These are phyloP conservation scores for Encephalitozoon intestinalis DNA, from an alignment of 371 early-diverging fungal genomes.

Conservation along the genomic window DNA sequence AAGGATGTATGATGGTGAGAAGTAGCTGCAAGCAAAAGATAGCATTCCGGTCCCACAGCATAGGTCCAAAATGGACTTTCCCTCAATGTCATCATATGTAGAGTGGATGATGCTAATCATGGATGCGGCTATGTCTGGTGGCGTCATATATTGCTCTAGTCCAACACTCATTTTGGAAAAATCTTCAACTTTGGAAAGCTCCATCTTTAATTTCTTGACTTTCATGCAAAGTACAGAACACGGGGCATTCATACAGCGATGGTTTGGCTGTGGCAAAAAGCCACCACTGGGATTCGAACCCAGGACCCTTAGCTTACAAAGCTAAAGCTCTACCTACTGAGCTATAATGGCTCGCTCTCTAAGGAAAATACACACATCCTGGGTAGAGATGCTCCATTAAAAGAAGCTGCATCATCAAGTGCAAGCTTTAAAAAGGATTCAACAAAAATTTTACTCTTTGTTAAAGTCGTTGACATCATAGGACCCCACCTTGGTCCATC, in stretches of 20 bases:
- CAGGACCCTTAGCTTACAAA: slow-evolving; percentile 17
- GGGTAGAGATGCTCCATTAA: neutral
- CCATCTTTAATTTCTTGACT: slow-evolving; percentile 46
- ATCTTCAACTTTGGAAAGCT: slow-evolving; percentile 34
- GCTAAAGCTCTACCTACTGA: slow-evolving; percentile 16
- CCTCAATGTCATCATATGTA: slow-evolving; percentile 43
- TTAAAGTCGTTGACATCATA: slow-evolving; percentile 59
- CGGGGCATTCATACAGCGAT: neutral
- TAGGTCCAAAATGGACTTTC: slow-evolving; percentile 51
- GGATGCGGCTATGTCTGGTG: slow-evolving; percentile 54
- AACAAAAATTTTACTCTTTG: slow-evolving; percentile 30
- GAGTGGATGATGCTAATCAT: slow-evolving; percentile 26
- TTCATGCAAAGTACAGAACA: slow-evolving; percentile 25
- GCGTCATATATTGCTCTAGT: slow-evolving; percentile 58
- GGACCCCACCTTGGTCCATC: slow-evolving; percentile 58
- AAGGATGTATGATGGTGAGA: slow-evolving; percentile 28
- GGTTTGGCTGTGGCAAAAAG: neutral
- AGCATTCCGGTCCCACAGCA: slow-evolving; percentile 59
- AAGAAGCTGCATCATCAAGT: neutral
- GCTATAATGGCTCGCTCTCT: neutral
- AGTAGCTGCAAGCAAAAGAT: slow-evolving; percentile 30
- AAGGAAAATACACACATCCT: neutral
- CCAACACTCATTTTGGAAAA: slow-evolving; percentile 38
- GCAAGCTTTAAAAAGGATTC: neutral
- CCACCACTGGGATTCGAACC: slow-evolving; percentile 21